Evolutionary conservation across 2,329 filamentous ascomycete genomes (phyloP).

Genomic region (Coniochaeta sp.): DNA sequence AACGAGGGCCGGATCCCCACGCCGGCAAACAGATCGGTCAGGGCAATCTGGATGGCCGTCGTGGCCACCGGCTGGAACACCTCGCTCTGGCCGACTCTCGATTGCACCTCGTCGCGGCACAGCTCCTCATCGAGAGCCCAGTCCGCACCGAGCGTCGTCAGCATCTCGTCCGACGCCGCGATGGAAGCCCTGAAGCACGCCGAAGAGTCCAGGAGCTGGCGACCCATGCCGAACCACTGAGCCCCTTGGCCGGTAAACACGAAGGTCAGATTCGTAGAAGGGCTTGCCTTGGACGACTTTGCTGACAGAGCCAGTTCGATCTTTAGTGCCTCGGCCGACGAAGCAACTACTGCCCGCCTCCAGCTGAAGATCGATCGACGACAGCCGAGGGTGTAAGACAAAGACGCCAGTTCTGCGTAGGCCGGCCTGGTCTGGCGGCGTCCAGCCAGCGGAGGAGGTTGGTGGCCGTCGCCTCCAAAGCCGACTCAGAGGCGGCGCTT

Average conservation of each 20-base stretch:
- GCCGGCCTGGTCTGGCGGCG: too few relatives aligned
- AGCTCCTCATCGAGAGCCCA: constrained; percentile 22
- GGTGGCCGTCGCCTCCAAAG: neutral
- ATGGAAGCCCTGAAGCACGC: constrained; percentile 15
- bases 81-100: constrained; percentile 7
- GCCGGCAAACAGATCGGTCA: constrained; percentile 6
- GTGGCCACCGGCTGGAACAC: constrained; percentile 9
- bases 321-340: neutral
- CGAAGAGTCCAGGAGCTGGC: constrained; percentile 21
- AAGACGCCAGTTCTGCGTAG: neutral
- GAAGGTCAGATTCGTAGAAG: constrained; percentile 10
- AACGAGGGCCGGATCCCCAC: constrained; percentile 6
- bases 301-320: neutral
- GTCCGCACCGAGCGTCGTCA: constrained; percentile 13
- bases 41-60: constrained; percentile 10
- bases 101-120: constrained; percentile 5
- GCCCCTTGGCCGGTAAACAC: constrained; percentile 33
- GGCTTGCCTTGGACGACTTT: neutral
- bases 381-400: constrained; percentile 21
- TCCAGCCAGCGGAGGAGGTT: neutral
- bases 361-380: constrained; percentile 12
- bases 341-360: neutral
- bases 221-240: constrained; percentile 24
- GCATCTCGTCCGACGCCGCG: constrained; percentile 12
- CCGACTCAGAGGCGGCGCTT: neutral